phyloP scores from a whole-genome alignment of 345 rosid species.

The Boechera retrofracta region DNA sequence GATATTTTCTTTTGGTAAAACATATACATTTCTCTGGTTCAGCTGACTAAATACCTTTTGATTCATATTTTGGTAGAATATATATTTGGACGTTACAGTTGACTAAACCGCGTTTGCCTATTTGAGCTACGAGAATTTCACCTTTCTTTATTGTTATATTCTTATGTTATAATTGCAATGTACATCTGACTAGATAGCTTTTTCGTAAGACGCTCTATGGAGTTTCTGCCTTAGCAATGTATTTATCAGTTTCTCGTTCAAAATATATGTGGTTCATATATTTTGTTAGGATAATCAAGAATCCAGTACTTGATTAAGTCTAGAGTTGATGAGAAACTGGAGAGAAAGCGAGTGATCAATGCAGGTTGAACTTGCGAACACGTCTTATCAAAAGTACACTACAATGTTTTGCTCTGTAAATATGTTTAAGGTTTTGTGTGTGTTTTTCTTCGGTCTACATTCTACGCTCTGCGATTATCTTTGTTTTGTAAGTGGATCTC shows the following conservation, averaged over 20 bases:
- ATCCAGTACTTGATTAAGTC: background rate
- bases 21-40: background rate
- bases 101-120: background rate
- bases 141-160: background rate
- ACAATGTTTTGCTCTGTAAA: constrained; percentile 12
- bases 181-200: background rate
- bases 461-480: background rate
- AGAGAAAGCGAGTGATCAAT: constrained; percentile 24
- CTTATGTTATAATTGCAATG: background rate
- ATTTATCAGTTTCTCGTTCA: background rate
- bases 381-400: background rate
- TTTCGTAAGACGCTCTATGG: background rate
- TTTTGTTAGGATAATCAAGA: constrained; percentile 9
- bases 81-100: background rate
- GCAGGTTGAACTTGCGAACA: constrained; percentile 23
- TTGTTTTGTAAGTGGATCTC: constrained; percentile 11
- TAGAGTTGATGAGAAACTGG: constrained; percentile 15
- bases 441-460: background rate
- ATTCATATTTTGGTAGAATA: background rate
- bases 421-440: background rate
- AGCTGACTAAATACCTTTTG: background rate
- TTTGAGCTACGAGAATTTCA: background rate
- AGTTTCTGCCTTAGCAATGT: constrained; percentile 2
- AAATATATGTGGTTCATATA: background rate
- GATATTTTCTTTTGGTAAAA: constrained; percentile 8